phyloP scores from a whole-genome alignment of 371 early-diverging fungal genomes.

The Mucor velutinosus region DNA sequence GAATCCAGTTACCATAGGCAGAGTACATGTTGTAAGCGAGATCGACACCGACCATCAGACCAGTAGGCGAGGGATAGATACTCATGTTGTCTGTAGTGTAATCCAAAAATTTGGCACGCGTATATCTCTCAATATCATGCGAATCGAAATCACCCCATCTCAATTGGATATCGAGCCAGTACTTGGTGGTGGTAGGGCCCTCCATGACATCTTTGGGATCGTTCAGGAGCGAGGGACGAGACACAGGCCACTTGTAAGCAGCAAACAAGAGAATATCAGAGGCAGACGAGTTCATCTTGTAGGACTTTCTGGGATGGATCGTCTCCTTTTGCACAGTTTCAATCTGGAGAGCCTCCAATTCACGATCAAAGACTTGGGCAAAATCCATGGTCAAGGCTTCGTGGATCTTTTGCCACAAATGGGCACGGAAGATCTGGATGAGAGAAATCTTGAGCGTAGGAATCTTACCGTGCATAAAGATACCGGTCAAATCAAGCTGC shows the following conservation, averaged over 20 bases:
- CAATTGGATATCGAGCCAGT: conserved; percentile 98
- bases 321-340: conserved; percentile 99
- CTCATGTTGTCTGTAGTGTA: conserved; percentile 98
- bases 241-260: conserved; percentile 97
- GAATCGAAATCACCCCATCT: conserved; percentile 99
- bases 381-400: conserved; percentile 93
- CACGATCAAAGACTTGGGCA: conserved; percentile 98
- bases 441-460: conserved; percentile 98
- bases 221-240: conserved; percentile 90
- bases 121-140: conserved; percentile 98
- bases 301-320: conserved; percentile 98
- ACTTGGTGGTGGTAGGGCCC: conserved; percentile 93
- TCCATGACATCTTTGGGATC: conserved; percentile 94
- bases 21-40: conserved; percentile 94
- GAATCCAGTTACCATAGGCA: conserved; percentile 97
- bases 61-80: conserved; percentile 97
- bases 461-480: conserved; percentile 99
- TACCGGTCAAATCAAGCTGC: conserved; percentile 98
- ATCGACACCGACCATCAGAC: conserved; percentile 97
- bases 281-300: conserved; percentile 94
- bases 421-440: conserved; percentile 99
- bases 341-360: conserved; percentile 96
- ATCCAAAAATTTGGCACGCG: conserved; percentile 97
- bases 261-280: conserved; percentile 94
- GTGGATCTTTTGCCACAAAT: conserved; percentile 99